Conservation (phyloP, 2,329 filamentous ascomycete genomes). For the Arthrobotrys megalospora region DNA sequence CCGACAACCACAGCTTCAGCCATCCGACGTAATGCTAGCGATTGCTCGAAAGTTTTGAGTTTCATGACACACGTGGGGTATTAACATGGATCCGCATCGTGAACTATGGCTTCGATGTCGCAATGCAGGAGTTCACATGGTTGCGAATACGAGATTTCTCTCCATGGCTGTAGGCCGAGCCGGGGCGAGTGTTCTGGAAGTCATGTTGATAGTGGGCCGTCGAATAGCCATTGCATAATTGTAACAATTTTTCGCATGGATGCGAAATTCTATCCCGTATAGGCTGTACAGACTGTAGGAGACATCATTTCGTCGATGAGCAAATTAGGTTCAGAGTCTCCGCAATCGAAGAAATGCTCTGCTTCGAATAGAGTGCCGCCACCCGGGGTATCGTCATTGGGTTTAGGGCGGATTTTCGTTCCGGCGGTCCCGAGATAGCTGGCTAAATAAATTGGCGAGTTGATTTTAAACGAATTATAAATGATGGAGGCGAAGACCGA, state of each 20-base stretch:
- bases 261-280: conserved; percentile 7
- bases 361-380: background rate
- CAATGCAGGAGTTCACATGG: conserved; percentile 15
- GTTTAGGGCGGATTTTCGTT: conserved; percentile 47
- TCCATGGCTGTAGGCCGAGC: conserved; percentile 4
- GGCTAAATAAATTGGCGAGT: conserved; percentile 25
- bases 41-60: background rate
- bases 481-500: conserved; percentile 6
- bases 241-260: conserved; percentile 7
- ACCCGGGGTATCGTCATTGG: conserved; percentile 3
- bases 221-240: conserved; percentile 10
- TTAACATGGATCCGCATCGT: conserved; percentile 6
- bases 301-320: conserved; percentile 4
- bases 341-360: conserved; percentile 2
- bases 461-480: conserved; percentile 18
- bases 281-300: conserved; percentile 4
- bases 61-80: conserved; percentile 25
- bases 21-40: conserved; percentile 31
- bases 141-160: conserved; percentile 17
- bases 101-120: conserved; percentile 26
- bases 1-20: conserved; percentile 49
- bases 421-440: conserved; percentile 30
- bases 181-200: conserved; percentile 20
- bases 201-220: background rate
- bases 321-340: background rate